These are phyloP conservation scores for Colletotrichum brevisporum DNA, from an alignment of 2,329 filamentous ascomycete species.

Conservation along the genomic window DNA sequence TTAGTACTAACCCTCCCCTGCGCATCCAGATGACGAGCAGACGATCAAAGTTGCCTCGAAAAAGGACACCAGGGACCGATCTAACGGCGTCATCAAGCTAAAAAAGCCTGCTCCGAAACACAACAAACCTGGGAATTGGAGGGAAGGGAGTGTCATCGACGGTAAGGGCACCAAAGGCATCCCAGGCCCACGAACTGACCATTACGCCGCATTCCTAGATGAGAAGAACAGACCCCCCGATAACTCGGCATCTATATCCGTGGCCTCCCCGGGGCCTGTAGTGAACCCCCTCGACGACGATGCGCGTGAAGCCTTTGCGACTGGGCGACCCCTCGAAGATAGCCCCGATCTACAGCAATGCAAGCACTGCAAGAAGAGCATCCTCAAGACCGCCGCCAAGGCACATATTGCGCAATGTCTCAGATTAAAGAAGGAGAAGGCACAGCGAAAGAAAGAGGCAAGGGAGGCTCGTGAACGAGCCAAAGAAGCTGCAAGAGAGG, in stretches of 20 bases:
- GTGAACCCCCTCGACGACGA: slow-evolving; percentile 81
- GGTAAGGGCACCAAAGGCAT: slow-evolving; percentile 56
- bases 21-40: slow-evolving; percentile 64
- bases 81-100: slow-evolving; percentile 69
- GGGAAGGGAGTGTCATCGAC: slow-evolving; percentile 74
- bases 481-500: slow-evolving; percentile 71
- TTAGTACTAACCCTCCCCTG: slow-evolving; percentile 6
- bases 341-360: slow-evolving; percentile 84
- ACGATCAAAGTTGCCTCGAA: slow-evolving; percentile 76
- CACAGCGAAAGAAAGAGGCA: slow-evolving; percentile 82
- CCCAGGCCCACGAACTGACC: slow-evolving; percentile 10
- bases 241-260: slow-evolving; percentile 52
- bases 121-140: slow-evolving; percentile 79
- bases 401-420: slow-evolving; percentile 88
- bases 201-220: slow-evolving; percentile 50
- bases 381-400: slow-evolving; percentile 81
- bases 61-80: slow-evolving; percentile 60
- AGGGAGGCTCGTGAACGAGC: slow-evolving; percentile 78
- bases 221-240: slow-evolving; percentile 69
- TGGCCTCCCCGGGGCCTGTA: slow-evolving; percentile 67
- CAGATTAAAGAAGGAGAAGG: slow-evolving; percentile 86
- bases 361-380: slow-evolving; percentile 94
- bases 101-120: slow-evolving; percentile 75
- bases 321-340: slow-evolving; percentile 86
- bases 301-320: slow-evolving; percentile 84